Evolutionary conservation across 306 rosid genomes (phyloP), one percentile per base, ranked within the genome.

Genomic region (Mimosa bimucronata): DNA sequence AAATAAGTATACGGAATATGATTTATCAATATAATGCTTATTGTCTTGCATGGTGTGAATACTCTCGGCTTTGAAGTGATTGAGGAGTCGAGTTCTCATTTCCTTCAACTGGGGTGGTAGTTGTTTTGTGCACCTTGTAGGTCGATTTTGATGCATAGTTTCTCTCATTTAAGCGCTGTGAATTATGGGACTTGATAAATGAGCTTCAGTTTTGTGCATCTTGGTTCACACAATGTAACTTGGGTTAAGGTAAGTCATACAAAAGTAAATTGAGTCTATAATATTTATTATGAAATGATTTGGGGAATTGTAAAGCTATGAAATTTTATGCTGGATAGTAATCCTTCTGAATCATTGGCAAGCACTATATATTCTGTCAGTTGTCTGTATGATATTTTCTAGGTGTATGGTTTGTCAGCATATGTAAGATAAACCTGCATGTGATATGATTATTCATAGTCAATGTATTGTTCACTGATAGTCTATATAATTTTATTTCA

Each of bases 61-160:
- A n/a, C 4, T 18, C 26, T 21, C 31, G 4, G 53, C 18, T 26
- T 29, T n/a, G 6, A 15, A 60, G 73, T 37, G 67, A 44, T 14
- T 15, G 7, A 44, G 62, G 42, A 37, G 41, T 50, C 29, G 66
- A 37, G 18, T 50, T 77, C 19, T 37, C 26, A 2, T 77, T 61
- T 31, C 8, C n/a, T 13, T 50, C 66, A 77, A n/a, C 67, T 8
- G 26, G 67, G 50, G 41, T 37, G 3, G 2, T 38, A n/a, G 19
- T 21, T 25, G 34, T 69, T 42, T 53, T 66, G 13, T 67, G 66
- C 58, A n/a, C 38, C 25, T 21, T 34, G 26, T 9, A 21, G 57
- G 67, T 67, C 50, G 55, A 52, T 66, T 38, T 52, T 77, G 8
- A 67, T 23, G 55, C 41, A 25, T 26, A 25, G 26, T 38, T 77